phyloP scores from a whole-genome alignment of 75 land plant species.

The Cryptomeria japonica region DNA sequence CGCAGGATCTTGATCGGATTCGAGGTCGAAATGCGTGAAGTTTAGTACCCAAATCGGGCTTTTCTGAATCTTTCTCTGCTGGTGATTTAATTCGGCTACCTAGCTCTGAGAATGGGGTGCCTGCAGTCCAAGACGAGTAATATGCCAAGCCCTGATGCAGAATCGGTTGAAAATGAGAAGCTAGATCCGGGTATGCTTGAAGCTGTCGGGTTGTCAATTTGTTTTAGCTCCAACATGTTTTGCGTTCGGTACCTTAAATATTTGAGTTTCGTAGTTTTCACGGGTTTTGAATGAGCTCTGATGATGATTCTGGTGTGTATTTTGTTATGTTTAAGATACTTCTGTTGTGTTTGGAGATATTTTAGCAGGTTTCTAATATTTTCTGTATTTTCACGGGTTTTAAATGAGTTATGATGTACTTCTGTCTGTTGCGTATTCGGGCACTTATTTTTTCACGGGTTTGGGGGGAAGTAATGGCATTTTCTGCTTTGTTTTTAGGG shows the following conservation, averaged over 20 bases:
- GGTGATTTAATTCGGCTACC: neutral
- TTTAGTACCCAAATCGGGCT: neutral
- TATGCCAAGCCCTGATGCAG: slow-evolving; percentile 37
- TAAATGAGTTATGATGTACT: neutral
- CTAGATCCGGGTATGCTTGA: slow-evolving; percentile 29
- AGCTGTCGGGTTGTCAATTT: neutral
- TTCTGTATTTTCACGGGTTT: neutral
- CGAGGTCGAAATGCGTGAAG: neutral
- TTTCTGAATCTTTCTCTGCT: neutral
- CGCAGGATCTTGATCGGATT: neutral
- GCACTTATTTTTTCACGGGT: neutral
- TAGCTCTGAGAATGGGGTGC: slow-evolving; percentile 44
- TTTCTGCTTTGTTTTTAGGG: neutral
- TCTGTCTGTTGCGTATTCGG: neutral
- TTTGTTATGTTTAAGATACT: neutral
- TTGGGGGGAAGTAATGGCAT: neutral
- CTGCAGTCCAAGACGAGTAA: slow-evolving; percentile 49
- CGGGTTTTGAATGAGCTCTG: neutral
- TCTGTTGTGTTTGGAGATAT: neutral
- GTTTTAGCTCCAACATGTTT: neutral
- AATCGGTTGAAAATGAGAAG: slow-evolving; percentile 28
- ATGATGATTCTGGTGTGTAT: neutral
- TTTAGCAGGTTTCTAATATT: neutral
- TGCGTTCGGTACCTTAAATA: neutral
- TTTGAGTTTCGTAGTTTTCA: neutral